Conservation (phyloP, 495 filamentous ascomycete species). For the Copromyces sp. region DNA sequence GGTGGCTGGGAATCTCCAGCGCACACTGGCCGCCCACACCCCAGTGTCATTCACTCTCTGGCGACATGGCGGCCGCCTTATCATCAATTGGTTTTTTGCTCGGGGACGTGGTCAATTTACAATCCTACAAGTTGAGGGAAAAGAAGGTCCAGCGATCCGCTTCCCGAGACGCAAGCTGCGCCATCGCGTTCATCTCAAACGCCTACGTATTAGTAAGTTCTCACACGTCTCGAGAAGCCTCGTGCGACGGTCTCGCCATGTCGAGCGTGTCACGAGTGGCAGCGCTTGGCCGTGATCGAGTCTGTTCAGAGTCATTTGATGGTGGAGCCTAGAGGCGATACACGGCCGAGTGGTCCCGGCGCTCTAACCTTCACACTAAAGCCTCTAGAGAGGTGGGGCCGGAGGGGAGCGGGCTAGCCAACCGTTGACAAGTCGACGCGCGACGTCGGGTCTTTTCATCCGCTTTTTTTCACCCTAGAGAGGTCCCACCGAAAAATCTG, state of each 20-base stretch:
- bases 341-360: slow-evolving; percentile 1
- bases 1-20: slow-evolving; percentile 8
- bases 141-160: slow-evolving; percentile 17
- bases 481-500: neutral
- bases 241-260: slow-evolving; percentile 20
- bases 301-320: slow-evolving; percentile 18
- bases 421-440: neutral
- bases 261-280: slow-evolving; percentile 8
- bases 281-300: slow-evolving; percentile 13
- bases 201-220: slow-evolving; percentile 14
- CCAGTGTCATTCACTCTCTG: neutral
- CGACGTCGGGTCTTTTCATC: neutral
- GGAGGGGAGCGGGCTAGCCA: neutral
- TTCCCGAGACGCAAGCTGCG: slow-evolving; percentile 1
- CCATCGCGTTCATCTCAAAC: slow-evolving; percentile 8
- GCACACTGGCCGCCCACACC: neutral
- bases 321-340: slow-evolving; percentile 17
- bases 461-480: neutral
- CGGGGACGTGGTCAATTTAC: neutral
- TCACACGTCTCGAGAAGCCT: slow-evolving; percentile 17
- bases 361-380: neutral
- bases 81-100: neutral
- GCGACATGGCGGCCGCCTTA: neutral
- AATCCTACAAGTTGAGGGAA: neutral
- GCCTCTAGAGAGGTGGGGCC: neutral